Conservation (phyloP, 2,329 filamentous ascomycete genomes). For the Fusarium penzigii region DNA sequence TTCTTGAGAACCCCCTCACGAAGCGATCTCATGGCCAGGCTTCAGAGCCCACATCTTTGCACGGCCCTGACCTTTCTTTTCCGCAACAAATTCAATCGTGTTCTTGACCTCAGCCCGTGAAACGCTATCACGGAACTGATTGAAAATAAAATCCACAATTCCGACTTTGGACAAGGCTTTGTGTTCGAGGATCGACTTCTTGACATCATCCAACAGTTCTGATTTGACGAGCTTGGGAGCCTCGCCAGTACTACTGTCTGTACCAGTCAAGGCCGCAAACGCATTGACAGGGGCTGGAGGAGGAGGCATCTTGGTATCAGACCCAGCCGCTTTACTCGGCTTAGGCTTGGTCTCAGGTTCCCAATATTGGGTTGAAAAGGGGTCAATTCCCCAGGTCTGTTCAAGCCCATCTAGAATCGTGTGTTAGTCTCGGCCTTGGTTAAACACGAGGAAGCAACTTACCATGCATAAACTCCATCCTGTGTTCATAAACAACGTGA, state of each 20-base stretch:
- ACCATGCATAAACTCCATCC: constrained; percentile 76
- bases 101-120: constrained; percentile 44
- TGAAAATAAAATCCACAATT: constrained; percentile 43
- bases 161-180: constrained; percentile 42
- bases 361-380: constrained; percentile 86
- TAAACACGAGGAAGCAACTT: constrained; percentile 32
- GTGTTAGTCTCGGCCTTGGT: constrained; percentile 7
- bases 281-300: constrained; percentile 37
- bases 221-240: constrained; percentile 37
- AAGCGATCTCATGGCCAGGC: constrained; percentile 39
- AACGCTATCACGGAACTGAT: constrained; percentile 39
- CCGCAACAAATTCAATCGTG: constrained; percentile 42
- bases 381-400: constrained; percentile 67
- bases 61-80: constrained; percentile 40
- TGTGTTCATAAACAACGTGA: constrained; percentile 59
- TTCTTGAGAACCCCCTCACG: constrained; percentile 19
- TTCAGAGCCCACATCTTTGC: constrained; percentile 42
- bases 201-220: constrained; percentile 43
- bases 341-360: constrained; percentile 41
- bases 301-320: constrained; percentile 33
- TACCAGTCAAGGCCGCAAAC: constrained; percentile 36
- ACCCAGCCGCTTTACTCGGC: constrained; percentile 16
- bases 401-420: constrained; percentile 45
- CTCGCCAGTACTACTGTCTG: constrained; percentile 13
- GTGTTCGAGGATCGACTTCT: constrained; percentile 43